Conservation (phyloP, 2,329 filamentous ascomycete species). For the Magnaporthiopsis rhizophila region DNA sequence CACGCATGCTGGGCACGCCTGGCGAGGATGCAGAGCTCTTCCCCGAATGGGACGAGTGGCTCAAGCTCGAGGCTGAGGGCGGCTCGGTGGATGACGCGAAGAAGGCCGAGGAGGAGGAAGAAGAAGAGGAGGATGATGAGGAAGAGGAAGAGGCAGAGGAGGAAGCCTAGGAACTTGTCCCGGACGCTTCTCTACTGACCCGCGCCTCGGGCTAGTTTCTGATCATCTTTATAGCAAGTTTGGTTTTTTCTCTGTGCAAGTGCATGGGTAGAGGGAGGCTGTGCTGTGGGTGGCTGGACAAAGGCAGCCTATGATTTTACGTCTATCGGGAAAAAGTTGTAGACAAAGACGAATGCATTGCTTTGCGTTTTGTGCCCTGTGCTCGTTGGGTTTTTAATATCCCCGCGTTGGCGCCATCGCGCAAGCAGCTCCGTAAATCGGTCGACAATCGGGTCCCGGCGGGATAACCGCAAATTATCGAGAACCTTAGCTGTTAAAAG, state of each 20-base stretch:
- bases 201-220: neutral
- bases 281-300: neutral
- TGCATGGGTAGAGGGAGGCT: too few species aligned
- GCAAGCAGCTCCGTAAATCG: too few species aligned
- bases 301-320: neutral
- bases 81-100: conserved; percentile 28
- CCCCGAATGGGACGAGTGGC: conserved; percentile 90
- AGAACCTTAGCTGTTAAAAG: too few species aligned
- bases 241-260: neutral
- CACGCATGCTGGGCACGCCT: conserved; percentile 74
- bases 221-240: neutral
- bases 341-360: conserved; percentile 3
- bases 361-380: neutral
- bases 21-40: conserved; percentile 82
- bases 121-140: conserved; percentile 14
- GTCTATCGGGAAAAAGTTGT: conserved; percentile 7
- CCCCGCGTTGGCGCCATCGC: too few species aligned
- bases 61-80: conserved; percentile 71
- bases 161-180: conserved; percentile 9
- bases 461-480: too few species aligned
- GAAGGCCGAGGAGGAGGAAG: conserved; percentile 17
- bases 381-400: too few species aligned
- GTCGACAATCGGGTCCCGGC: too few species aligned
- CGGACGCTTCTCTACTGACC: neutral
- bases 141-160: conserved; percentile 14